Percentiles rank a stretch among this genome's conserved stretches.
phyloP scores from a whole-genome alignment of 768 basidiomycete genomes.

The Podaxis pistillaris region DNA sequence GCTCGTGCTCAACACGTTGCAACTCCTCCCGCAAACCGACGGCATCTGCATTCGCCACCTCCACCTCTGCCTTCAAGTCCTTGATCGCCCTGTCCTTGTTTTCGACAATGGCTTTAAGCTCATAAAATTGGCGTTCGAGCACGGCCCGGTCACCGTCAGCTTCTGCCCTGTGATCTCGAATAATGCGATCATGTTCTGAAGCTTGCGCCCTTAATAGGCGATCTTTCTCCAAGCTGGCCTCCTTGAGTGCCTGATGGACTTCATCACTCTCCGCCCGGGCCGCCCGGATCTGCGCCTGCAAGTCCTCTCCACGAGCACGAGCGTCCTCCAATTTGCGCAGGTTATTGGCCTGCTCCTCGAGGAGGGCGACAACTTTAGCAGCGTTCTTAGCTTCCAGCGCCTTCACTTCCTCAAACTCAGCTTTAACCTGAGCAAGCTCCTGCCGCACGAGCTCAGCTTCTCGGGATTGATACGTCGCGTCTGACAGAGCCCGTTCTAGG shows the following conservation, averaged over 20 bases:
- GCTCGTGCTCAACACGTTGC: constrained; percentile 65
- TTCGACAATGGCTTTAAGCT: constrained; percentile 63
- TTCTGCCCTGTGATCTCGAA: constrained; percentile 89
- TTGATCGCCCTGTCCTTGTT: constrained; percentile 60
- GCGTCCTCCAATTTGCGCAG: constrained; percentile 74
- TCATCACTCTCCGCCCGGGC: constrained; percentile 73
- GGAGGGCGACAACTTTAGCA: constrained; percentile 57
- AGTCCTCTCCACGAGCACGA: constrained; percentile 66
- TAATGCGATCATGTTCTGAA: constrained; percentile 57
- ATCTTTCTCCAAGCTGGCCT: constrained; percentile 78
- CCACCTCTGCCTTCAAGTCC: constrained; percentile 56
- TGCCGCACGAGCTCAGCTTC: constrained; percentile 57
- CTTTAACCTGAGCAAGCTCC: constrained; percentile 58
- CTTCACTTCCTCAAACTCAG: constrained; percentile 69
- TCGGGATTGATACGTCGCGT: constrained; percentile 66
- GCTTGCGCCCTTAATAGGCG: constrained; percentile 70
- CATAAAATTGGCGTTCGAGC: constrained; percentile 82
- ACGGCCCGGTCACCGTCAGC: constrained; percentile 93
- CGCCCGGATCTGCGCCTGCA: constrained; percentile 72
- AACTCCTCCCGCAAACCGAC: constrained; percentile 72
- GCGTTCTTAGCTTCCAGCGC: constrained; percentile 62
- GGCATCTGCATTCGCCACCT: constrained; percentile 67
- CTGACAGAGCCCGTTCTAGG: constrained; percentile 56
- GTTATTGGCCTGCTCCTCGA: constrained; percentile 76
- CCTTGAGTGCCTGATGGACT: constrained; percentile 62